phyloP scores from a whole-genome alignment of 2,329 filamentous ascomycete genomes.

The Fusarium kyushuense region DNA sequence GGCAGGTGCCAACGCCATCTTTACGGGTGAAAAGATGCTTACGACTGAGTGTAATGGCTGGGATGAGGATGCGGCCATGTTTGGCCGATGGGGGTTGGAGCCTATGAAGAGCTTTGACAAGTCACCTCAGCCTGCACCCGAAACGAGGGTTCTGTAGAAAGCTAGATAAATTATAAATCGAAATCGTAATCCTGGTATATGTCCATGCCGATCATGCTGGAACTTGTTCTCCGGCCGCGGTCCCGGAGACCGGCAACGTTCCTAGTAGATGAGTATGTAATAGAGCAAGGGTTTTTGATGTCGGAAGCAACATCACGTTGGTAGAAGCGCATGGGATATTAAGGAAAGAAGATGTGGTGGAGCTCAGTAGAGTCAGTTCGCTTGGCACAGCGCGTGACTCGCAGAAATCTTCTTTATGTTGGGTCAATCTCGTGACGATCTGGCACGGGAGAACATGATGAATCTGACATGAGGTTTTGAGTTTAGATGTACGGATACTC shows the following conservation, averaged over 20 bases:
- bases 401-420: conserved; percentile 1
- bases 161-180: not conserved
- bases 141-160: conserved; percentile 44
- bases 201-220: not conserved
- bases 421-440: conserved; percentile 27
- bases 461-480: not conserved
- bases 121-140: conserved; percentile 45
- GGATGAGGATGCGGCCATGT: conserved; percentile 89
- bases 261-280: conserved; percentile 19
- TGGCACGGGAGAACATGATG: conserved; percentile 1
- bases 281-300: conserved; percentile 8
- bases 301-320: conserved; percentile 28
- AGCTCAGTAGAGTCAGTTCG: conserved; percentile 9
- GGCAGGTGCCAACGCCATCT: conserved; percentile 93
- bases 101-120: conserved; percentile 75
- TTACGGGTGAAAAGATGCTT: conserved; percentile 95
- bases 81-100: conserved; percentile 82
- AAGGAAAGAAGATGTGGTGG: conserved; percentile 21
- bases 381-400: conserved; percentile 28
- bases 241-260: conserved; percentile 22
- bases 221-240: conserved; percentile 13
- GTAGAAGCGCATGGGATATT: conserved; percentile 24
- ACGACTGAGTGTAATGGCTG: conserved; percentile 92
- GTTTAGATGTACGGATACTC: not conserved
- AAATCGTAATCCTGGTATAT: not conserved